Evolutionary conservation across 73 alveolate species (phyloP), one percentile per base, ranked within the genome.

Genomic region (Paramecium sexaurelia): DNA sequence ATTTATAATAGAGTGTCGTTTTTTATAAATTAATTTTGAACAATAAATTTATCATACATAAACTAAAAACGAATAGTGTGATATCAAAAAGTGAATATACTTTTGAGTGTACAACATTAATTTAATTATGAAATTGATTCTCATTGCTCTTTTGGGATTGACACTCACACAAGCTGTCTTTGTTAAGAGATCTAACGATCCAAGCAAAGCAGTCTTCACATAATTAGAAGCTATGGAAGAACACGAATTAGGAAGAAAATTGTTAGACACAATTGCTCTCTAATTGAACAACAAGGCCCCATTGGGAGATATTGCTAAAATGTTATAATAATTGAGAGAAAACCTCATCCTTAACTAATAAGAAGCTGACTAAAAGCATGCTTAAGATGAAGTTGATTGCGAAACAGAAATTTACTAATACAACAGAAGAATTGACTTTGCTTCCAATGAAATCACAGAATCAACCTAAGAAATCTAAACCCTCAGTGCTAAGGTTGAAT

Each of bases 211-310:
- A 3, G 75, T 78, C 55, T 78, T 78, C 51, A 20, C 90, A 29
- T 33, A 78, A 78, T 45, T 78, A 20, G 90, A 85, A 85, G 92
- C 92, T 0, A 85, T 85, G 92, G 92, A 85, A 85, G 92, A 85
- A 43, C 92, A 85, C 69, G 92, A 85, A 85, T 55, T 85, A 13
- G 92, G 92, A 27, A 85, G 88, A 55, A 85, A 85, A 55, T 85
- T 85, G 85, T 85, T 85, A 26, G 92, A 85, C 87, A 85, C 92
- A 55, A 85, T 85, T 55, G 92, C 92, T 29, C 88, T 85, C 37
- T 85, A 85, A 85, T 85, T 85, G 92, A 85, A 85, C 66, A 85
- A 85, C 92, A 85, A 85, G 86, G 92, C 92, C 56, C 92, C 92
- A 85, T 55, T 85, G 41, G 56, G 92, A 55, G 92, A 85, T 41